Conservation (phyloP, 148 eudicot species). For the Rhododendron mucronatum region DNA sequence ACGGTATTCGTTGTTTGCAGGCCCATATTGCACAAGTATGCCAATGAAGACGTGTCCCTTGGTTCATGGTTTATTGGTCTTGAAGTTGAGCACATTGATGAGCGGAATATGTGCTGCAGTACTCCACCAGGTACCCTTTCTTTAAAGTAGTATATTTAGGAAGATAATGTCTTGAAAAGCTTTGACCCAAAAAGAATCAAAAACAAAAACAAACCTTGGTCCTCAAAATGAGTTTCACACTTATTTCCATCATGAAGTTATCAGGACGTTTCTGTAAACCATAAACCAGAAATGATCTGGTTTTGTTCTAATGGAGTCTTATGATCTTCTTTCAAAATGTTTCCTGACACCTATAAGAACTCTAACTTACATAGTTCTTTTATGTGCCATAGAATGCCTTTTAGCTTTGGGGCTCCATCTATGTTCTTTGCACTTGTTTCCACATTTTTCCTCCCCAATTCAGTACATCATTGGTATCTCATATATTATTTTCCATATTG, state of each 20-base stretch:
- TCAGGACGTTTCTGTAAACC: neutral
- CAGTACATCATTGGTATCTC: neutral
- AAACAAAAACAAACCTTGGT: too few species aligned
- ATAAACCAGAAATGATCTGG: neutral
- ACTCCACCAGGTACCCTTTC: constrained; percentile 84
- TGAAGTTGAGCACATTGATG: constrained; percentile 89
- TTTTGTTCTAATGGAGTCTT: neutral
- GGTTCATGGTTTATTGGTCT: constrained; percentile 96
- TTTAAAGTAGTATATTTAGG: neutral
- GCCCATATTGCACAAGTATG: constrained; percentile 80
- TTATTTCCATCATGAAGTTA: neutral
- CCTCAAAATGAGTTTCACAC: neutral
- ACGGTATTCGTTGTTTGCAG: constrained; percentile 29
- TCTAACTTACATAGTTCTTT: neutral
- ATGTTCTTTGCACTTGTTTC: too few species aligned
- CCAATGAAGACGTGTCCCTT: constrained; percentile 90
- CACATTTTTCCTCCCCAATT: too few species aligned
- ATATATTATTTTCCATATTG: constrained; percentile 7
- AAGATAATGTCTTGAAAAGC: neutral
- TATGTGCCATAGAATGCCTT: neutral
- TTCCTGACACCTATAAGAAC: neutral
- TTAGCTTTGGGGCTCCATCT: neutral
- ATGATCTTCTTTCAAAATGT: neutral
- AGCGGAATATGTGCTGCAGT: constrained; percentile 91
- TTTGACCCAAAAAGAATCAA: neutral